Percentiles rank a stretch among this genome's conserved stretches.
These are phyloP conservation scores for Nothopassalora personata DNA, from an alignment of 2,329 filamentous ascomycete species.

Conservation along the genomic window DNA sequence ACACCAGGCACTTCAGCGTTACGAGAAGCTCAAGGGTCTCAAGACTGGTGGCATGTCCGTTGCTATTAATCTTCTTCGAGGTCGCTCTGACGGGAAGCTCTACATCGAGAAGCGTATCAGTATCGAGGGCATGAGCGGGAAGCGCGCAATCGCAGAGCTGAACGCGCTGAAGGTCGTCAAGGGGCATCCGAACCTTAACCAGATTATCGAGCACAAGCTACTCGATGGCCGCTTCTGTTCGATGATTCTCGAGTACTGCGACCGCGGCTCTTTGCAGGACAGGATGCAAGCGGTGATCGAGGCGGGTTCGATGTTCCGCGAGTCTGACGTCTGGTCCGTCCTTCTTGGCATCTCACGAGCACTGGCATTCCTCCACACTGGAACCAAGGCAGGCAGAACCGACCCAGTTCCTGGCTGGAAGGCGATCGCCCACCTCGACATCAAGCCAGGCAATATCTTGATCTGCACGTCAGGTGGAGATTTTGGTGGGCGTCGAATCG, in stretches of 20 bases:
- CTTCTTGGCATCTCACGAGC: slow-evolving; percentile 9
- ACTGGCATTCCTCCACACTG: slow-evolving; percentile 32
- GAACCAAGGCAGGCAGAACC: slow-evolving; percentile 1
- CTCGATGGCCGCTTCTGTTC: slow-evolving; percentile 1
- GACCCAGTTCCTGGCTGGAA: slow-evolving; percentile 8
- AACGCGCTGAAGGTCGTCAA: slow-evolving; percentile 4
- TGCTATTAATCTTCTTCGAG: slow-evolving; percentile 6
- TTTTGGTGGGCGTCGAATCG: slow-evolving; percentile 3
- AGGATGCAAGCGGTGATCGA: not conserved
- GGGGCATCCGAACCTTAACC: slow-evolving; percentile 6
- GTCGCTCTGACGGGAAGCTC: slow-evolving; percentile 5
- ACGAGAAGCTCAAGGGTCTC: slow-evolving; percentile 7
- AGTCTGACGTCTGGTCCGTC: slow-evolving; percentile 10
- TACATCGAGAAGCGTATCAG: slow-evolving; percentile 15
- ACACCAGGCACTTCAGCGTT: not conserved
- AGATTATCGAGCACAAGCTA: slow-evolving; percentile 5
- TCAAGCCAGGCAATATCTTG: slow-evolving; percentile 20
- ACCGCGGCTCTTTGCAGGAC: slow-evolving; percentile 7
- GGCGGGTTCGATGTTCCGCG: not conserved
- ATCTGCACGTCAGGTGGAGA: not conserved
- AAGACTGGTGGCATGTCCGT: slow-evolving; percentile 9
- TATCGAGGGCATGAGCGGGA: not conserved
- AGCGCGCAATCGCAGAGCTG: slow-evolving; percentile 5
- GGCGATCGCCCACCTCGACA: slow-evolving; percentile 14
- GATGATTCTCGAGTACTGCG: slow-evolving; percentile 13